Base-by-base conservation (phyloP, 306 rosid species). In the Sindora glabra region DNA sequence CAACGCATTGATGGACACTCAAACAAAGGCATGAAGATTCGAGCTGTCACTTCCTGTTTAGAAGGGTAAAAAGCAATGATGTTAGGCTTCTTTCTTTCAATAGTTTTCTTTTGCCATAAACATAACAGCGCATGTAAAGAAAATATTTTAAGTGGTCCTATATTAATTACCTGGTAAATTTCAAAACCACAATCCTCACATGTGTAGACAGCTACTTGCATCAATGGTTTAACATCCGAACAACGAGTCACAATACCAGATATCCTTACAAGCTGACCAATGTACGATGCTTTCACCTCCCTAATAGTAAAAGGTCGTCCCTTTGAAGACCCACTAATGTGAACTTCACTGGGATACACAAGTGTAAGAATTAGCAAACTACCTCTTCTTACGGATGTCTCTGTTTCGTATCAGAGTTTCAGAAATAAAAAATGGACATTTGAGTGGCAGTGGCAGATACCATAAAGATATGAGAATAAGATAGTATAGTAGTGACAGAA, bases 141-240 rank as follows among this genome's bases (percentile, higher is more conserved):
- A 25, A 59, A 32, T 48, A 59, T 30, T 14, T 25, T 21, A 41
- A 46, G 48, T 44, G 51, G 26, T 58, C 26, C 36, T 48, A 36
- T 19, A 39, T 19, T 13, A 69, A 70, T 71, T 59, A 94, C 99
- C 99, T 94, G 99, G 72, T 89, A 94, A 74, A 94, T 94, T 87
- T 94, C 99, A 66, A 89, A 94, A 62, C 95, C 99, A 46, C 99
- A 94, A 57, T 94, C 94, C 77, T 94, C 99, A 22, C 99, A 94
- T 8, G 97, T 94, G 72, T 94, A 94, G 17, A 94, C 97, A 62
- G 99, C 97, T 61, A 94, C 99, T 70, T 86, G 81, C 99, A 89
- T 86, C 79, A 94, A 67, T 52, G 99, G 99, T 74, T 94, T 94
- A 39, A 94, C 99, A 73, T 89, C 99, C 5, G 99, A 94, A 72